Conservation (phyloP, 805 yeast species). For the Candida berthetii region DNA sequence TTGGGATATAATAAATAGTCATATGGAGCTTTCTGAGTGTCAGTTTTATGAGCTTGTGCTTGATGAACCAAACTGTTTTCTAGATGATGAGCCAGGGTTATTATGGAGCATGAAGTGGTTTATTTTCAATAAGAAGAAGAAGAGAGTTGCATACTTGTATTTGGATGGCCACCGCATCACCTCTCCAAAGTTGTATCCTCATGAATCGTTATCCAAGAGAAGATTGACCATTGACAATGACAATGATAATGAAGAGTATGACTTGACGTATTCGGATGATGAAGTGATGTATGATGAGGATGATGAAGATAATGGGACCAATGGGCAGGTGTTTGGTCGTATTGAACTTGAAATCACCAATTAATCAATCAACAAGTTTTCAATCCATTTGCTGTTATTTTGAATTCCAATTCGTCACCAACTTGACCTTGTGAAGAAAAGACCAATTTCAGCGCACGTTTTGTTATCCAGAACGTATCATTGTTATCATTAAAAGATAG, state of each 20-base stretch:
- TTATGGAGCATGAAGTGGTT: constrained; percentile 73
- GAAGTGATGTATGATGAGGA: constrained; percentile 31
- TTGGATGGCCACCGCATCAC: constrained; percentile 47
- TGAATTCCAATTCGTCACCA: constrained; percentile 15
- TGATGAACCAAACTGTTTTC: constrained; percentile 30
- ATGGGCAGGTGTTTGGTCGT: constrained; percentile 30
- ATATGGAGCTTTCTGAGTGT: constrained; percentile 60
- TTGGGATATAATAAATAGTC: constrained; percentile 84
- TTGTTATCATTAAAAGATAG: constrained; percentile 3
- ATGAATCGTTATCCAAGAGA: constrained; percentile 13
- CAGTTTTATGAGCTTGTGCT: constrained; percentile 59
- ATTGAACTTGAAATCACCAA: constrained; percentile 23
- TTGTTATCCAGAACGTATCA: constrained; percentile 14
- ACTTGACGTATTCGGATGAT: constrained; percentile 31
- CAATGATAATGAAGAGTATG: constrained; percentile 37
- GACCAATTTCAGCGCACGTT: constrained; percentile 14
- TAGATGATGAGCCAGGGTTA: constrained; percentile 31
- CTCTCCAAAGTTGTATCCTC: constrained; percentile 29
- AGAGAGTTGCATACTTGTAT: constrained; percentile 84
- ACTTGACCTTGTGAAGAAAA: no score
- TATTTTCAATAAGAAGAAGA: constrained; percentile 83
- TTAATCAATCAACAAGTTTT: background rate
- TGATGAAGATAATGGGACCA: constrained; percentile 20
- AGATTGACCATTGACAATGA: constrained; percentile 29
- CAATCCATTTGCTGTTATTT: constrained; percentile 16